phyloP scores from a whole-genome alignment of 441 rosid genomes.

The Pelargonium exstipulatum region DNA sequence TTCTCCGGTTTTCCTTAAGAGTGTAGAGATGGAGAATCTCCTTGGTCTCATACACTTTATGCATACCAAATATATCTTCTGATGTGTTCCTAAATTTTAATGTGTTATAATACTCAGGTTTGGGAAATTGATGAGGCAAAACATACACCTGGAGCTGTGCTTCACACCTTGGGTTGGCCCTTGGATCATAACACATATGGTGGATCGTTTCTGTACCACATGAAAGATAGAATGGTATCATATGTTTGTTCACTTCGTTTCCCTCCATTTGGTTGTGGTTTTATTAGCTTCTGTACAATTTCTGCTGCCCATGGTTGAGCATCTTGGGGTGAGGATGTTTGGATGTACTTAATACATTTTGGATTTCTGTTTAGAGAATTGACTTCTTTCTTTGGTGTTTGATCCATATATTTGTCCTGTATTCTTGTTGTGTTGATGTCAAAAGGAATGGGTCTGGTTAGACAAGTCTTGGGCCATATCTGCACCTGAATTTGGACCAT shows the following conservation, averaged over 20 bases:
- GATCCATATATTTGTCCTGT: not conserved
- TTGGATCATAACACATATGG: conserved; percentile 83
- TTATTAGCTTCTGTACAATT: not conserved
- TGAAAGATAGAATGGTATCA: conserved; percentile 74
- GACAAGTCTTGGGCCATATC: not conserved
- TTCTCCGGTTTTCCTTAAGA: not conserved
- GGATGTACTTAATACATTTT: not conserved
- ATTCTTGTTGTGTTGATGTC: not conserved
- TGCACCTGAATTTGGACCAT: not conserved
- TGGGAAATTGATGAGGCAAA: conserved; percentile 90
- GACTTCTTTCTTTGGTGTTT: not conserved
- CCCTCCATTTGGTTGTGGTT: conserved; percentile 4
- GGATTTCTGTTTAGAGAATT: not conserved
- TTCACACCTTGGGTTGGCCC: conserved; percentile 95
- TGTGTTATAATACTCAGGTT: conserved; percentile 39
- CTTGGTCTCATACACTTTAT: conserved; percentile 10
- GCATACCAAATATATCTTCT: not conserved
- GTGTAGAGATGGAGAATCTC: not conserved
- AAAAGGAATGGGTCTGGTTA: not conserved
- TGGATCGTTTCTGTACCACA: conserved; percentile 94
- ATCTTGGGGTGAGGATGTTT: not conserved
- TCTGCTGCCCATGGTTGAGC: not conserved
- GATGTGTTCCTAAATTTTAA: not conserved
- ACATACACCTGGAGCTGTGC: conserved; percentile 75
- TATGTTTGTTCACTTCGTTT: not conserved